Percentiles rank a stretch among this genome's conserved stretches.
Evolutionary conservation across 768 basidiomycete species (phyloP).

Genomic region (Mycena belliarum): DNA sequence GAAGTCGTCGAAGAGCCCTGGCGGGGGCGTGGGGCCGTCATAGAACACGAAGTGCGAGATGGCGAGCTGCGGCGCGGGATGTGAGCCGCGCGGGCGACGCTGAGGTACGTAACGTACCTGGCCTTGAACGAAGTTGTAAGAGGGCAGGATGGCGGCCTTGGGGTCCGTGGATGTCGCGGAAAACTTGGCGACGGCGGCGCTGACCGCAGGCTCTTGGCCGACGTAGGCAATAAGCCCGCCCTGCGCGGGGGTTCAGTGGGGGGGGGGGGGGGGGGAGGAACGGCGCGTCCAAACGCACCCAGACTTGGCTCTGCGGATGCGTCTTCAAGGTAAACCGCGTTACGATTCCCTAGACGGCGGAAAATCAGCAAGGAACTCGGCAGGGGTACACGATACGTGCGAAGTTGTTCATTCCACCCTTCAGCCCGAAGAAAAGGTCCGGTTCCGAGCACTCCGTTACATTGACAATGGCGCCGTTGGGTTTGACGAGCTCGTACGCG

Average conservation of each 20-base stretch:
- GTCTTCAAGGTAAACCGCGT: constrained; percentile 57
- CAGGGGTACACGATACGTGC: constrained; percentile 18
- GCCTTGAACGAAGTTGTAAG: constrained; percentile 40
- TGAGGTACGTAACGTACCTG: constrained; percentile 41
- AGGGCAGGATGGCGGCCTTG: constrained; percentile 50
- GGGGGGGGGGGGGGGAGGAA: no score
- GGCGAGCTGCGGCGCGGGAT: constrained; percentile 17
- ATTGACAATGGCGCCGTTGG: constrained; percentile 45
- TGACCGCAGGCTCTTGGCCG: constrained; percentile 25
- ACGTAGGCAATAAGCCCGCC: constrained; percentile 47
- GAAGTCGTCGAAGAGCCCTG: constrained; percentile 54
- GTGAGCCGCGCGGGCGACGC: not conserved
- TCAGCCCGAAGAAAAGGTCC: constrained; percentile 43
- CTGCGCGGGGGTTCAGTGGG: constrained; percentile 28
- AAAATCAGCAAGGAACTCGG: constrained; percentile 5
- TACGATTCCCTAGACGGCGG: constrained; percentile 48
- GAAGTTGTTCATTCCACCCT: constrained; percentile 66
- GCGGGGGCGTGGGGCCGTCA: constrained; percentile 51
- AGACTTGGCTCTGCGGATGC: constrained; percentile 55
- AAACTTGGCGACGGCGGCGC: constrained; percentile 43
- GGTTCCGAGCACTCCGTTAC: constrained; percentile 36
- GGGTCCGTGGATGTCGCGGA: constrained; percentile 44
- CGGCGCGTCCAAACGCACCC: constrained; percentile 47
- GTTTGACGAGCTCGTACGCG: constrained; percentile 59
- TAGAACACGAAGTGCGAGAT: constrained; percentile 53